Conservation (phyloP, 352 stramenopile genomes). For the Phytophthora cryptogea region DNA sequence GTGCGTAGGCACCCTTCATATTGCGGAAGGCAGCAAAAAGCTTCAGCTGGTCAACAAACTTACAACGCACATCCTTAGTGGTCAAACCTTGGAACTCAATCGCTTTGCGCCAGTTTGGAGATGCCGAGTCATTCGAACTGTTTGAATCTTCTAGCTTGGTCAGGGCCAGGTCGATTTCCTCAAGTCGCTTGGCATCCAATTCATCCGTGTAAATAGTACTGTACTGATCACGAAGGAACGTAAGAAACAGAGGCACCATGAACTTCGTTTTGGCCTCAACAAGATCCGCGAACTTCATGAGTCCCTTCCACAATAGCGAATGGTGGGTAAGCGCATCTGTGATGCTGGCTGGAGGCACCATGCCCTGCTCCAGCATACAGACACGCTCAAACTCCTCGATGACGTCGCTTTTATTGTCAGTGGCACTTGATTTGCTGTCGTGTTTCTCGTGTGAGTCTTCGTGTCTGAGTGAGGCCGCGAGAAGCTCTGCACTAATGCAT, state of each 20-base stretch:
- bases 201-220: slow-evolving; percentile 75
- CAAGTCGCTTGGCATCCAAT: slow-evolving; percentile 43
- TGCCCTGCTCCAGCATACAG: slow-evolving; percentile 60
- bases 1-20: slow-evolving; percentile 86
- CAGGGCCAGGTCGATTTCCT: slow-evolving; percentile 55
- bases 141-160: slow-evolving; percentile 39
- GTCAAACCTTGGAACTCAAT: slow-evolving; percentile 51
- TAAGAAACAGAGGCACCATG: slow-evolving; percentile 84
- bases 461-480: slow-evolving; percentile 48
- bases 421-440: slow-evolving; percentile 1
- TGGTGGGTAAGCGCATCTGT: slow-evolving; percentile 81
- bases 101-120: slow-evolving; percentile 35
- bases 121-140: slow-evolving; percentile 10
- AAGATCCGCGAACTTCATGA: slow-evolving; percentile 73
- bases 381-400: slow-evolving; percentile 50
- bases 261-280: slow-evolving; percentile 88
- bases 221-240: slow-evolving; percentile 87
- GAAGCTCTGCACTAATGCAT: slow-evolving; percentile 58
- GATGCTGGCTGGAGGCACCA: slow-evolving; percentile 44
- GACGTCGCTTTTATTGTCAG: slow-evolving; percentile 18
- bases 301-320: slow-evolving; percentile 77
- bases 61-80: slow-evolving; percentile 78
- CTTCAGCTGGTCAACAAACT: slow-evolving; percentile 83
- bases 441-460: slow-evolving; percentile 31
- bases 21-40: slow-evolving; percentile 86